Evolutionary conservation across 2,329 filamentous ascomycete species (phyloP).

Genomic region (Fusarium hostae): DNA sequence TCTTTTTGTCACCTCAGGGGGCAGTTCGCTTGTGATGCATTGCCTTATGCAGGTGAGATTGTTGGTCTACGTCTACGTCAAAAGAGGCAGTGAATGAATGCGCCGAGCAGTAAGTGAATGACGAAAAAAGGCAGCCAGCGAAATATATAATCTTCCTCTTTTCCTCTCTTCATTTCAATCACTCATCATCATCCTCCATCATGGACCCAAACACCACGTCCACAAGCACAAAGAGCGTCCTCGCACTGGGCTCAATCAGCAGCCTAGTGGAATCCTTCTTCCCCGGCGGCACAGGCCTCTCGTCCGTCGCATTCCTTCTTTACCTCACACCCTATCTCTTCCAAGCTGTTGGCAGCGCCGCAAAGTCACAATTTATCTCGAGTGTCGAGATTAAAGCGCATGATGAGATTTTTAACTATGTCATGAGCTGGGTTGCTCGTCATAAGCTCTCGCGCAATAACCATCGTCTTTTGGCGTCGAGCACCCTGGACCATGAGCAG

Average conservation of each 20-base stretch:
- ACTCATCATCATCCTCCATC: background rate
- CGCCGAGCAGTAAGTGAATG: background rate
- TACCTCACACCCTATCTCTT: slow-evolving; percentile 13
- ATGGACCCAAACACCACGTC: background rate
- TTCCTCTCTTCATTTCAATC: background rate
- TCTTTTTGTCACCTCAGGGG: background rate
- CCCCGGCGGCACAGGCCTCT: background rate
- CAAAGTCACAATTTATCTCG: slow-evolving; percentile 19
- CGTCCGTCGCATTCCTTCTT: background rate
- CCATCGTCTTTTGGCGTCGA: slow-evolving; percentile 26
- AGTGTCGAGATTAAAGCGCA: slow-evolving; percentile 20
- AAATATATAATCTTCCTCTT: background rate
- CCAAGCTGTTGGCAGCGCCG: background rate
- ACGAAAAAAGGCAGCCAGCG: background rate
- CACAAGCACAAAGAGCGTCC: background rate
- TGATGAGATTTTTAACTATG: slow-evolving; percentile 26
- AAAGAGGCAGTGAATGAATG: background rate
- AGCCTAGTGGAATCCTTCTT: slow-evolving; percentile 5
- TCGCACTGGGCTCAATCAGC: background rate
- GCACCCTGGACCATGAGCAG: background rate
- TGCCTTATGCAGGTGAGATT: slow-evolving; percentile 5
- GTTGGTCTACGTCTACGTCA: background rate
- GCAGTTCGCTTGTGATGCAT: background rate
- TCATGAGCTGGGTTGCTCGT: slow-evolving; percentile 29
- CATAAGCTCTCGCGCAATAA: slow-evolving; percentile 23